These are phyloP conservation scores for Phialophora chinensis DNA, from an alignment of 2,329 filamentous ascomycete species.

Conservation along the genomic window DNA sequence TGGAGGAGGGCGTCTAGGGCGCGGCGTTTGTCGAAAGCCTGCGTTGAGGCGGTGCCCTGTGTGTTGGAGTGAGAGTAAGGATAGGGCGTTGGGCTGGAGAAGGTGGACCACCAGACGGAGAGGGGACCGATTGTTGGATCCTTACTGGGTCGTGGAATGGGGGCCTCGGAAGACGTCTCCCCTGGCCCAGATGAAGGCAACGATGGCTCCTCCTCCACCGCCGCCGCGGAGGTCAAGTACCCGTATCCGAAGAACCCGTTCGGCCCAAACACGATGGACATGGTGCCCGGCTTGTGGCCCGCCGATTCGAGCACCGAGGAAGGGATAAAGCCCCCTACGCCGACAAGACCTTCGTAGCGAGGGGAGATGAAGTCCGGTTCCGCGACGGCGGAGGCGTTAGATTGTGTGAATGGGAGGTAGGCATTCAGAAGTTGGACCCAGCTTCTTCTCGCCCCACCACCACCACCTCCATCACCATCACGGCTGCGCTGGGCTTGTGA, in stretches of 20 bases:
- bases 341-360: slow-evolving; percentile 51
- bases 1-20: slow-evolving; percentile 41
- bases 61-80: slow-evolving; percentile 7
- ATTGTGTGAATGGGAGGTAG: background rate
- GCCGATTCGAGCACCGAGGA: slow-evolving; percentile 43
- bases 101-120: slow-evolving; percentile 56
- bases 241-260: slow-evolving; percentile 61
- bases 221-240: slow-evolving; percentile 40
- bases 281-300: slow-evolving; percentile 43
- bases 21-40: slow-evolving; percentile 26
- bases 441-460: background rate
- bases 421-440: background rate
- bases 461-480: background rate
- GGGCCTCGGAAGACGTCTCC: too few relatives aligned
- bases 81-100: slow-evolving; percentile 22
- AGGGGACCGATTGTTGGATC: slow-evolving; percentile 41
- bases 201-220: slow-evolving; percentile 22
- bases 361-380: slow-evolving; percentile 40
- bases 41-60: background rate
- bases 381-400: background rate
- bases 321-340: slow-evolving; percentile 56
- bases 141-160: slow-evolving; percentile 26
- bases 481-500: background rate
- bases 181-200: too few relatives aligned
- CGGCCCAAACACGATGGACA: slow-evolving; percentile 54